phyloP scores from a whole-genome alignment of 495 filamentous ascomycete species.

The Viridothelium virens region DNA sequence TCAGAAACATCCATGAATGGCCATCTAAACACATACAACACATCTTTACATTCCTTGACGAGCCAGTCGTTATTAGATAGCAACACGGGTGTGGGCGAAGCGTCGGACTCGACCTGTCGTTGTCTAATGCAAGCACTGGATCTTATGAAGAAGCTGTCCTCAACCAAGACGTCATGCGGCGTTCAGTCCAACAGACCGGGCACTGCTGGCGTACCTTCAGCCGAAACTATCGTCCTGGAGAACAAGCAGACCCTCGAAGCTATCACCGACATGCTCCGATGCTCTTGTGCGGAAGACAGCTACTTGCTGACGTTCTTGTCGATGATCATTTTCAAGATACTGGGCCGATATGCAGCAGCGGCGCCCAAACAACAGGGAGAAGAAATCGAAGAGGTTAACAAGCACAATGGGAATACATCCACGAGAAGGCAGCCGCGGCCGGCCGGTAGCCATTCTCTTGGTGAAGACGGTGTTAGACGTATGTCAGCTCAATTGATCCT shows the following conservation, averaged over 20 bases:
- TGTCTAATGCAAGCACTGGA: conserved; percentile 7
- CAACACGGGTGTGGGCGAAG: neutral
- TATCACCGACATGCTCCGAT: conserved; percentile 26
- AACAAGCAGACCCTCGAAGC: conserved; percentile 28
- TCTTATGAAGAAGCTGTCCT: conserved; percentile 9
- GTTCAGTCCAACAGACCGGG: neutral
- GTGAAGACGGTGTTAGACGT: conserved; percentile 26
- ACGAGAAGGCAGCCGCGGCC: conserved; percentile 14
- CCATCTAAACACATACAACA: neutral
- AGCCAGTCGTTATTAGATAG: neutral
- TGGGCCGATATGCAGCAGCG: conserved; percentile 29
- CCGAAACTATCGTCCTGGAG: conserved; percentile 6
- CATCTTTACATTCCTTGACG: neutral
- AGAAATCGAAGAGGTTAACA: conserved; percentile 1
- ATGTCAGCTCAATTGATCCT: conserved; percentile 37
- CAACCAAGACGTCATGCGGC: neutral
- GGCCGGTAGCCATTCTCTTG: conserved; percentile 18
- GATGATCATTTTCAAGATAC: conserved; percentile 30
- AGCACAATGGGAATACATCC: neutral
- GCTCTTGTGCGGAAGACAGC: conserved; percentile 25
- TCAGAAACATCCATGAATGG: neutral
- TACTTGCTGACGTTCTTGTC: conserved; percentile 30
- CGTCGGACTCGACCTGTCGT: neutral
- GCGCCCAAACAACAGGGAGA: neutral
- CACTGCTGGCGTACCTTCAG: neutral